phyloP scores from a whole-genome alignment of 202 grass and related monocot species.

The Saccharum hybrid region DNA sequence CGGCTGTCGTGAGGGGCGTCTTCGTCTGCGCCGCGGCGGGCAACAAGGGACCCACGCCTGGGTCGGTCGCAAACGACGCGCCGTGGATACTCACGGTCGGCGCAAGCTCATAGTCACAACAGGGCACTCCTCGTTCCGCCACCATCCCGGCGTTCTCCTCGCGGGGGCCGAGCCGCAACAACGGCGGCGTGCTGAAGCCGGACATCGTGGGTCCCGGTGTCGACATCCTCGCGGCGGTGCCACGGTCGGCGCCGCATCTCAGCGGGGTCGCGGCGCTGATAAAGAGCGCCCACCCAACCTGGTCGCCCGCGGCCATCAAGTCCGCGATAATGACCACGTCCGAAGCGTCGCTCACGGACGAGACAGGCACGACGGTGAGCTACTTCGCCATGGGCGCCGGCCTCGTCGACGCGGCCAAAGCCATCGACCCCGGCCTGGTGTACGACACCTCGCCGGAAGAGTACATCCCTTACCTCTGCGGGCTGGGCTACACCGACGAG shows the following conservation, averaged over 20 bases:
- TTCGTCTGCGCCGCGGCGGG: conserved; percentile 52
- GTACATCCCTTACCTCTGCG: conserved; percentile 60
- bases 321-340: conserved; percentile 75
- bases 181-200: conserved; percentile 51
- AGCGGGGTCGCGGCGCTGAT: conserved; percentile 58
- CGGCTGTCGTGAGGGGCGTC: conserved; percentile 48
- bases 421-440: conserved; percentile 58
- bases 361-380: conserved; percentile 16
- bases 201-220: conserved; percentile 63
- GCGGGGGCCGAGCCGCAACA: conserved; percentile 46
- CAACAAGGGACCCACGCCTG: conserved; percentile 43
- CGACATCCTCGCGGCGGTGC: conserved; percentile 47
- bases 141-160: conserved; percentile 61
- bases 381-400: conserved; percentile 60
- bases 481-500: conserved; percentile 48
- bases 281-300: conserved; percentile 56
- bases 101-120: conserved; percentile 34
- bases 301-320: conserved; percentile 73
- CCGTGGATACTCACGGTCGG: conserved; percentile 78
- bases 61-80: conserved; percentile 58
- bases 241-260: conserved; percentile 62
- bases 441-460: conserved; percentile 58
- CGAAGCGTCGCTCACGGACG: conserved; percentile 45
- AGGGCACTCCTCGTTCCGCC: not conserved
- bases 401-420: conserved; percentile 47